Conservation (phyloP, 2,329 filamentous ascomycete species). For the Cladosporium sp. region DNA sequence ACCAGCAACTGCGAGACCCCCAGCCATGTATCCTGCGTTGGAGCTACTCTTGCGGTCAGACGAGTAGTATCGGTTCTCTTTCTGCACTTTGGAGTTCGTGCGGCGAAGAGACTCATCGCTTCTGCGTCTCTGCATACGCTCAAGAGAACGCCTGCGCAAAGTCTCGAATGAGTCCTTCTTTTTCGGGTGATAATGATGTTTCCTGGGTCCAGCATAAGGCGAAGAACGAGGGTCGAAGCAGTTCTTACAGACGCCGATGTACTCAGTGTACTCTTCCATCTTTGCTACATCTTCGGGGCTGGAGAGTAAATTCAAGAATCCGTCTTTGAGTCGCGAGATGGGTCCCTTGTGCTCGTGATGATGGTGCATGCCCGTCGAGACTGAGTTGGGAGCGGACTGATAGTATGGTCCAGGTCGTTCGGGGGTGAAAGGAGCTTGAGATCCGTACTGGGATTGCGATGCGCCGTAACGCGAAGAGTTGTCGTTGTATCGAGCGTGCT, state of each 20-base stretch:
- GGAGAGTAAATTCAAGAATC: constrained; percentile 44
- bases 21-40: constrained; percentile 54
- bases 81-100: constrained; percentile 52
- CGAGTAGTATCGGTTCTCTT: constrained; percentile 58
- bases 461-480: constrained; percentile 10
- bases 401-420: constrained; percentile 11
- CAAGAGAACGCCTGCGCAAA: constrained; percentile 29
- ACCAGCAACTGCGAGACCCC: constrained; percentile 56
- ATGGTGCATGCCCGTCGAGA: constrained; percentile 16
- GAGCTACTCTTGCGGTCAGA: constrained; percentile 47
- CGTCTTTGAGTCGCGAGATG: constrained; percentile 60
- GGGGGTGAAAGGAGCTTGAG: constrained; percentile 16
- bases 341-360: constrained; percentile 57
- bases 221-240: constrained; percentile 64
- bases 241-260: constrained; percentile 64
- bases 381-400: constrained; percentile 16
- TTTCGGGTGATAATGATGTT: constrained; percentile 55
- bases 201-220: constrained; percentile 59
- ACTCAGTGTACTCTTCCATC: constrained; percentile 68
- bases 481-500: constrained; percentile 16
- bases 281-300: constrained; percentile 60
- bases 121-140: constrained; percentile 28
- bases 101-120: constrained; percentile 36
- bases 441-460: background rate
- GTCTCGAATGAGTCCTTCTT: constrained; percentile 35